Evolutionary conservation across 441 rosid genomes (phyloP).

Genomic region (Isatis lusitanica): DNA sequence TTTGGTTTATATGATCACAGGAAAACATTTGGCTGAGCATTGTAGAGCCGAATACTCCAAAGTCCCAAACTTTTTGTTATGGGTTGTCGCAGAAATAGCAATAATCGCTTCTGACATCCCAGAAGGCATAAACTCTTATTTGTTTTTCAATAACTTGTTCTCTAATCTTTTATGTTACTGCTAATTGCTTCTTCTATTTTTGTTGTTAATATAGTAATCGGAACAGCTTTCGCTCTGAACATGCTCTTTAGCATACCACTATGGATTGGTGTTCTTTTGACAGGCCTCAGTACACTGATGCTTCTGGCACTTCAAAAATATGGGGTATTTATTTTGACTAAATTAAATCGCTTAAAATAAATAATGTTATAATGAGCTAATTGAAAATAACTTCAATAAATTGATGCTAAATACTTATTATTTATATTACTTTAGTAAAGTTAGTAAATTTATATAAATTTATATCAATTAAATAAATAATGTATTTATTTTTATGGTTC

Average conservation of each 20-base stretch:
- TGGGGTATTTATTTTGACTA: conserved; percentile 55
- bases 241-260: conserved; percentile 85
- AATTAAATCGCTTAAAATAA: not conserved
- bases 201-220: conserved; percentile 47
- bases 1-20: conserved; percentile 36
- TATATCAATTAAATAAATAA: no score
- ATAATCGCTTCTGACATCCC: conserved; percentile 96
- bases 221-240: conserved; percentile 93
- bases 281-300: conserved; percentile 82
- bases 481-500: not conserved
- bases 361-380: no score
- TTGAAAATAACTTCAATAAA: no score
- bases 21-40: conserved; percentile 94
- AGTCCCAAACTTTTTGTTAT: conserved; percentile 71
- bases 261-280: conserved; percentile 93
- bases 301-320: conserved; percentile 85
- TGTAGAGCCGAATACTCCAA: conserved; percentile 80
- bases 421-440: no score
- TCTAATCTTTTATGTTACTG: conserved; percentile 3
- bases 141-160: not conserved
- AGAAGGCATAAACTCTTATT: conserved; percentile 53
- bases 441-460: no score
- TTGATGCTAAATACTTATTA: no score
- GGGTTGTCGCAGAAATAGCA: conserved; percentile 90
- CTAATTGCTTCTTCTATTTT: not conserved